These are phyloP conservation scores for Hypholoma sublateritium DNA, from an alignment of 768 basidiomycete genomes.

Conservation along the genomic window DNA sequence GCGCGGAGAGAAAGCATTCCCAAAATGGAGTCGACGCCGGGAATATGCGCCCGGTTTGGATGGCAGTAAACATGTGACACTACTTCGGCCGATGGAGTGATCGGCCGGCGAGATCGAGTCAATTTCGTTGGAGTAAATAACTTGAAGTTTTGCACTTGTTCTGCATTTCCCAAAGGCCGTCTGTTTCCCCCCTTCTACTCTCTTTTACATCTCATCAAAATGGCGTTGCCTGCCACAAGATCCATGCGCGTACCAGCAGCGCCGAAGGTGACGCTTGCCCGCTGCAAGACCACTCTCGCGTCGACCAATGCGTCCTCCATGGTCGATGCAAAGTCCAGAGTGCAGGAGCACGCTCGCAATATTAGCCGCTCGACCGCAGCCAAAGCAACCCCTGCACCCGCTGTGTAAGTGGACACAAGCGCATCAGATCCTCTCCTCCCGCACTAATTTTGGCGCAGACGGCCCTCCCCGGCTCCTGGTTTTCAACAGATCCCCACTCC, in stretches of 20 bases:
- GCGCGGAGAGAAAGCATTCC: too few relatives aligned
- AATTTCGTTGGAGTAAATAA: slow-evolving; percentile 9
- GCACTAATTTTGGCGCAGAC: slow-evolving; percentile 36
- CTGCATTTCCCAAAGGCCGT: not conserved
- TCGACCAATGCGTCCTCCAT: slow-evolving; percentile 39
- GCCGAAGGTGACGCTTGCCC: slow-evolving; percentile 20
- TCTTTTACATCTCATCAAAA: slow-evolving; percentile 12
- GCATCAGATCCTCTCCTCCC: slow-evolving; percentile 2
- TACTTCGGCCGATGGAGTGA: not conserved
- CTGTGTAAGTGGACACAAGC: slow-evolving; percentile 46
- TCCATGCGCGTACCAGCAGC: slow-evolving; percentile 19
- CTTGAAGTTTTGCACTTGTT: not conserved
- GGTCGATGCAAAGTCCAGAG: slow-evolving; percentile 79
- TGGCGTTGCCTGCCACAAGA: slow-evolving; percentile 28
- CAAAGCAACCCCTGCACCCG: slow-evolving; percentile 60
- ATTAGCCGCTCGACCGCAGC: slow-evolving; percentile 67
- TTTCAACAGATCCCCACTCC: slow-evolving; percentile 42
- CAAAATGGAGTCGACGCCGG: too few relatives aligned
- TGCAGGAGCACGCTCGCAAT: slow-evolving; percentile 73
- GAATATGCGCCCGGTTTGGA: too few relatives aligned
- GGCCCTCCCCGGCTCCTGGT: slow-evolving; percentile 60
- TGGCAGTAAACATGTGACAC: slow-evolving; percentile 1
- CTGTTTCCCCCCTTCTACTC: not conserved
- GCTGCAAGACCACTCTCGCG: slow-evolving; percentile 27
- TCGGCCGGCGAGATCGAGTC: slow-evolving; percentile 12